Evolutionary conservation across 1,139 yeast species (phyloP), one percentile per base, ranked within the genome.

Genomic region (Pichia sp.): DNA sequence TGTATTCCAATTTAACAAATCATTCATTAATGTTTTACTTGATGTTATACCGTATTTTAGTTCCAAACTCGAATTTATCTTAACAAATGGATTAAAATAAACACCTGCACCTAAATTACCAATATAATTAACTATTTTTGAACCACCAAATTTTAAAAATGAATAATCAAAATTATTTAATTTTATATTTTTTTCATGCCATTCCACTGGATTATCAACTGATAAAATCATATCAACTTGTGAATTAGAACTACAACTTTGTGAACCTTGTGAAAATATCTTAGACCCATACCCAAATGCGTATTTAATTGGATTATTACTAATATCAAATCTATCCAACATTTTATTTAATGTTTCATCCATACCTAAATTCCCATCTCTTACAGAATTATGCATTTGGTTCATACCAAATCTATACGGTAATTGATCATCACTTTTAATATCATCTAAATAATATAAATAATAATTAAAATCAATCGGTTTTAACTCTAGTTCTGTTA

Each of bases 271-370:
- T 33, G 83, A 77, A 61, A 95, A 87, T 0, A 95, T 96, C 5
- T 96, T 97, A 10, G 96, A 87, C 1, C 99, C 99, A 67, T 95
- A 95, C 0, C 98, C 99, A 67, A 91, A 84, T 0, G 93, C 84
- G 60, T 77, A 85, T 52, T 0, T 38, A 25, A 48, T 27, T 16
- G 51, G 48, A 18, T 34, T 18, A 4, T 79, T 70, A 14, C 18
- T 1, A 36, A 36, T 19, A 36, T 36, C 41, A 65, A 88, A 87
- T 44, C 76, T 71, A 65, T 79, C 68, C 27, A 84, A 66, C 5
- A 87, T 75, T 2, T 73, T 68, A 27, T 75, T 69, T 44, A 87
- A 70, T 19, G 76, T 73, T n/a, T 68, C 70, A 44, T 79, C 69
- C 56, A 76, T 64, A 6, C 47, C 42, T 3, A 50, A 47, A 22